Evolutionary conservation across 345 rosid species (phyloP).

Genomic region (Eucalyptus curtisii): DNA sequence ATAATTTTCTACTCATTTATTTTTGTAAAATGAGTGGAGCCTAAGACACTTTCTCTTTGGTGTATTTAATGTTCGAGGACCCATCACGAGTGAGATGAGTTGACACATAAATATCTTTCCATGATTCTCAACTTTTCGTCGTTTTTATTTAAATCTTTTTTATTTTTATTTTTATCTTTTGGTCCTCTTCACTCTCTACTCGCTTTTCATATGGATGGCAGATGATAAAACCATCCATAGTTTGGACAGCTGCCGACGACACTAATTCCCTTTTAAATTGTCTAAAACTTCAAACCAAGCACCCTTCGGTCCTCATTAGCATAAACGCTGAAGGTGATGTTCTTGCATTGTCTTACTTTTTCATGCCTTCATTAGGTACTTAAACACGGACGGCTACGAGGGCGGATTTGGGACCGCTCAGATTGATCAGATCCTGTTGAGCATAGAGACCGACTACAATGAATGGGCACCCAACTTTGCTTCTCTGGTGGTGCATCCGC

Average conservation of each 20-base stretch:
- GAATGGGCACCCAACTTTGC: background rate
- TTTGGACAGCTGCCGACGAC: background rate
- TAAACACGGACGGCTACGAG: background rate
- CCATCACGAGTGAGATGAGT: background rate
- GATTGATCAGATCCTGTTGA: background rate
- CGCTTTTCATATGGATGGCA: background rate
- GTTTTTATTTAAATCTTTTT: background rate
- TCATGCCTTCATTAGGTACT: background rate
- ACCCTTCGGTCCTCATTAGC: background rate
- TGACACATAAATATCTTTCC: background rate
- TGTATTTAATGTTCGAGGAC: background rate
- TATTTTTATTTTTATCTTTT: background rate
- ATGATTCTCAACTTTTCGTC: background rate
- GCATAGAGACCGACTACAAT: background rate
- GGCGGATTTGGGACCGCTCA: background rate
- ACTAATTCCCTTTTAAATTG: background rate
- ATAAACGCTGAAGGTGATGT: background rate
- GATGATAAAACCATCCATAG: background rate
- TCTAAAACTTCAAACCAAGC: background rate
- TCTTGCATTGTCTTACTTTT: background rate
- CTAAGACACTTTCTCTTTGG: background rate
- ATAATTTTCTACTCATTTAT: background rate
- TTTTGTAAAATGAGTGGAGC: too few relatives aligned
- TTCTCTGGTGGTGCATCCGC: background rate
- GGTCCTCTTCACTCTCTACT: background rate